Evolutionary conservation across 176 grass and related monocot genomes (phyloP).

Genomic region (Paspalum notatum): DNA sequence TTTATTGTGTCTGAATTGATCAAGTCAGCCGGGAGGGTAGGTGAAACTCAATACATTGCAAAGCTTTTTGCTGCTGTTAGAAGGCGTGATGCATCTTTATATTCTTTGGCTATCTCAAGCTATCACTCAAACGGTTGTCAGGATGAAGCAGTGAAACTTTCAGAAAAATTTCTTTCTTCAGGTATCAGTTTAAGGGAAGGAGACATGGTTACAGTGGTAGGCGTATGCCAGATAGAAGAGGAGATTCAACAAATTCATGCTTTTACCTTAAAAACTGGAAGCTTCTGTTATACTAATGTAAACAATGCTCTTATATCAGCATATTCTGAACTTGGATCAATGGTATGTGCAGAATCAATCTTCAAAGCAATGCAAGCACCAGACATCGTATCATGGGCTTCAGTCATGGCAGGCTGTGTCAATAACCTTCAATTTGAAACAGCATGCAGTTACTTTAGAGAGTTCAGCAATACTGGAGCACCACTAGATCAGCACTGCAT

Average conservation of each 20-base stretch:
- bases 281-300: conserved; percentile 61
- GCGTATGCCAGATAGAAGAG: conserved; percentile 60
- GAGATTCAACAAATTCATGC: conserved; percentile 81
- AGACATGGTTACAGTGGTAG: conserved; percentile 65
- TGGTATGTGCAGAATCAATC: conserved; percentile 50
- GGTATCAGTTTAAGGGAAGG: conserved; percentile 73
- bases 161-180: conserved; percentile 62
- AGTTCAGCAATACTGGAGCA: conserved; percentile 54
- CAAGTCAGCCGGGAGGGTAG: conserved; percentile 62
- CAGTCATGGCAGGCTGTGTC: conserved; percentile 74
- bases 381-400: conserved; percentile 86
- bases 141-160: conserved; percentile 63
- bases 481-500: conserved; percentile 63
- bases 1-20: conserved; percentile 78
- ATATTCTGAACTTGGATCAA: conserved; percentile 65
- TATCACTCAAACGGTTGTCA: conserved; percentile 67
- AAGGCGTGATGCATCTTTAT: conserved; percentile 62
- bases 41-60: conserved; percentile 68
- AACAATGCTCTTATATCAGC: conserved; percentile 82
- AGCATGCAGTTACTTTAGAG: conserved; percentile 66
- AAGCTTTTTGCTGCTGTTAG: conserved; percentile 65
- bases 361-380: conserved; percentile 50
- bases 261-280: conserved; percentile 67
- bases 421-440: conserved; percentile 61
- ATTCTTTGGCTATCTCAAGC: conserved; percentile 74